Evolutionary conservation across 164 flowering plant species (phyloP).

Genomic region (Nymphaea thermarum): DNA sequence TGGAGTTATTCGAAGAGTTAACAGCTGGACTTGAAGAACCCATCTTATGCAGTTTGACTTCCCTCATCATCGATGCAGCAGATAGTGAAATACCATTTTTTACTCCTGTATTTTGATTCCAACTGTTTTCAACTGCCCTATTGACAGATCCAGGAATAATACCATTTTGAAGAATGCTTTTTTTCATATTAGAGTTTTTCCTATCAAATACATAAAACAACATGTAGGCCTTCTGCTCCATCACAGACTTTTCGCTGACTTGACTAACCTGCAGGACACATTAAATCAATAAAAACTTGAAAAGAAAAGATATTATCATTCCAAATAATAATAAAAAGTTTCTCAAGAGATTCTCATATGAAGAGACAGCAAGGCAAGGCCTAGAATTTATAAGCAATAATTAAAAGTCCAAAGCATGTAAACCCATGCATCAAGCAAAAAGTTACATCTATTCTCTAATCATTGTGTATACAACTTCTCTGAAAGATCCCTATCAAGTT

Average conservation of each 20-base stretch:
- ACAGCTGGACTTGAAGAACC: background rate
- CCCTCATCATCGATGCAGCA: constrained; percentile 10
- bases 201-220: constrained; percentile 79
- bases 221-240: constrained; percentile 96
- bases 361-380: background rate
- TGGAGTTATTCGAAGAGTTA: background rate
- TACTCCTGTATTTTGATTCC: constrained; percentile 16
- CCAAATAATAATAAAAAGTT: background rate
- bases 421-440: background rate
- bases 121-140: constrained; percentile 11
- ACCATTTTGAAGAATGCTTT: constrained; percentile 18
- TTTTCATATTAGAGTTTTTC: constrained; percentile 26
- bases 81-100: constrained; percentile 6
- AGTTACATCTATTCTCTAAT: background rate
- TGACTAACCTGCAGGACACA: constrained; percentile 46
- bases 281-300: background rate
- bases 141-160: constrained; percentile 7
- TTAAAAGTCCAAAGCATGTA: background rate
- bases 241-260: constrained; percentile 59
- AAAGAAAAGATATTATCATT: background rate
- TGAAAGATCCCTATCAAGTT: background rate
- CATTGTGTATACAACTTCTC: background rate
- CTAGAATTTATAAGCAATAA: background rate
- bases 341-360: background rate
- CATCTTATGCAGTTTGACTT: background rate